Percentiles rank a stretch among this genome's conserved stretches.
These are phyloP conservation scores for Lipomyces lipofer DNA, from an alignment of 805 yeast species.

Conservation along the genomic window DNA sequence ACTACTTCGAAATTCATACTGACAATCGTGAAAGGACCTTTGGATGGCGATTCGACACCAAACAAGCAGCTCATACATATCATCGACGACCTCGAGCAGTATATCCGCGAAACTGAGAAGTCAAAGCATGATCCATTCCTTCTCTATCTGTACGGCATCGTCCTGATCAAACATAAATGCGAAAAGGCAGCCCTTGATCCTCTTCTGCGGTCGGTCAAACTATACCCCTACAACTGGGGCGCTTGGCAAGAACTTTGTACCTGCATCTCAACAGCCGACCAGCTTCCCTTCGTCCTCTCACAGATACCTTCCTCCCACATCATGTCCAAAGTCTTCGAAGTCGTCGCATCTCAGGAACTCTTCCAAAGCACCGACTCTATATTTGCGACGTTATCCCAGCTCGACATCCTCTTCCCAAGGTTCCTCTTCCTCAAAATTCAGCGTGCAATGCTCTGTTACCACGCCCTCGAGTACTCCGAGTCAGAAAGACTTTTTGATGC, in stretches of 20 bases:
- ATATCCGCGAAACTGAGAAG: conserved; percentile 19
- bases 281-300: conserved; percentile 14
- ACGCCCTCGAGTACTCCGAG: conserved; percentile 77
- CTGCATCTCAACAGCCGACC: conserved; percentile 58
- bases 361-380: conserved; percentile 60
- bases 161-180: conserved; percentile 63
- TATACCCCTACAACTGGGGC: conserved; percentile 88
- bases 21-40: too few relatives aligned
- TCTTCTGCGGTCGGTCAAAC: conserved; percentile 59
- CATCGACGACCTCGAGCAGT: conserved; percentile 45
- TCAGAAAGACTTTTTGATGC: conserved; percentile 81
- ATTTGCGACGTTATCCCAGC: conserved; percentile 48
- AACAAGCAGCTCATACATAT: conserved; percentile 41
- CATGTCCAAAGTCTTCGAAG: conserved; percentile 60
- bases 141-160: conserved; percentile 69
- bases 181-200: conserved; percentile 58
- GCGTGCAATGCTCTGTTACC: conserved; percentile 77
- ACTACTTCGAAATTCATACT: background rate
- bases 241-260: conserved; percentile 83
- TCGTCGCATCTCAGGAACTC: conserved; percentile 73
- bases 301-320: conserved; percentile 16
- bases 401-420: conserved; percentile 63
- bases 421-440: conserved; percentile 77
- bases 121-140: conserved; percentile 56
- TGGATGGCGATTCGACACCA: conserved; percentile 34